Base-by-base conservation (phyloP, 768 basidiomycete species). In the Daedaleopsis nitida region DNA sequence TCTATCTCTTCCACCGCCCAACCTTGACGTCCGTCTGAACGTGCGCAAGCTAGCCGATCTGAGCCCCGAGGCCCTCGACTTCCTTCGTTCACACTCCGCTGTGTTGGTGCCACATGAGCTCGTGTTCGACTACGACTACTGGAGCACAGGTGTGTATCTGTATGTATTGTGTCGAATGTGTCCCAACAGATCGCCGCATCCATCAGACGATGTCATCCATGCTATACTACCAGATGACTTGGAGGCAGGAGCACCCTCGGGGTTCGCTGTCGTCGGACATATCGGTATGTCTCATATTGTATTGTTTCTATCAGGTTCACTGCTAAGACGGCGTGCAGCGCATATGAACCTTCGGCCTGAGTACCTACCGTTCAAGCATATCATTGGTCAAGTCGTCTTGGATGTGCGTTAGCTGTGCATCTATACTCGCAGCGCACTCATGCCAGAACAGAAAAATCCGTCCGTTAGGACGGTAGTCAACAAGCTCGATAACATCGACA, bases 271-370 rank as follows among this genome's bases (percentile, higher is more conserved):
- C 55, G 91, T 86, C 1, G 96, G 96, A 0, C 97, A 99, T 73
- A 87, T 99, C 53, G 96, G 95, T 91, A 66, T 56, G 84, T 49
- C 53, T 45, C 21, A 48, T 16, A 14, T n/a, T 13, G 4, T 16
- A 14, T n/a, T 13, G 4, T 34, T 21, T n/a, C n/a, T 17, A 52
- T 13, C n/a, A 19, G 56, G 52, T 59, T 35, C 66, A 9, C 9
- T 38, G 17, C 59, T 58, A 0, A 27, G n/a, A 42, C 34, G 27
- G 23, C 9, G 1, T 44, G 12, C 58, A 97, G 96, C 93, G 0
- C 97, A 98, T 71, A 74, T 98, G 53, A 99, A 99, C 72, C 82
- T 99, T 37, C 86, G 89, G 65, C 85, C 88, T 17, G 91, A 95
- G 72, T 98, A 96, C 76, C 72, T 98, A 34, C 94, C 95, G 2